These are phyloP conservation scores for Setaria viridis DNA, from an alignment of 202 grass and related monocot species.

Conservation along the genomic window DNA sequence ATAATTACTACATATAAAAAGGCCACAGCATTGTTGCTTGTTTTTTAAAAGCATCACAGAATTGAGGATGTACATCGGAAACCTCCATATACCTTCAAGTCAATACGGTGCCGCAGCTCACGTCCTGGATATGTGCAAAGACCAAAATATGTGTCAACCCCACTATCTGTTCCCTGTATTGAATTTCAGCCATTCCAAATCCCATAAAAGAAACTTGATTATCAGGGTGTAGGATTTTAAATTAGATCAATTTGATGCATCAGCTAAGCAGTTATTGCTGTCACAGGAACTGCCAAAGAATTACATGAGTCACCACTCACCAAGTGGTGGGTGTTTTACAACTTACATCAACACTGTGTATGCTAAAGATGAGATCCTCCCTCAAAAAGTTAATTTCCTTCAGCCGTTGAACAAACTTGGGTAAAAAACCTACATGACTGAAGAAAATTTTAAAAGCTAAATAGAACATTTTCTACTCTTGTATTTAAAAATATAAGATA, in stretches of 20 bases:
- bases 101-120: conserved; percentile 80
- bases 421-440: conserved; percentile 86
- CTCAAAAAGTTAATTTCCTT: conserved; percentile 90
- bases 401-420: conserved; percentile 74
- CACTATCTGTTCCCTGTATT: conserved; percentile 83
- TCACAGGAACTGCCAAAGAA: conserved; percentile 5
- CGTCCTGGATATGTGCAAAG: conserved; percentile 87
- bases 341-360: conserved; percentile 84
- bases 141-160: conserved; percentile 98
- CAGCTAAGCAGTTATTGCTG: neutral
- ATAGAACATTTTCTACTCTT: neutral
- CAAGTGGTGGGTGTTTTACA: conserved; percentile 14
- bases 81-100: conserved; percentile 78
- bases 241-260: conserved; percentile 15
- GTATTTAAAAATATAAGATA: neutral
- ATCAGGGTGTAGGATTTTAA: neutral
- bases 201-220: conserved; percentile 14
- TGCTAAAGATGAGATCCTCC: conserved; percentile 96
- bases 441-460: neutral
- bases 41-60: conserved; percentile 14
- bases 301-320: neutral
- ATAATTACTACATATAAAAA: conserved; percentile 1
- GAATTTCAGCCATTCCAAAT: conserved; percentile 21
- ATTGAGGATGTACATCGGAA: neutral
- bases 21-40: neutral